A percentile compares a stretch with the other conserved stretches of the same genome.
phyloP scores from a whole-genome alignment of 176 grass and related monocot species.

The Cocos nucifera region DNA sequence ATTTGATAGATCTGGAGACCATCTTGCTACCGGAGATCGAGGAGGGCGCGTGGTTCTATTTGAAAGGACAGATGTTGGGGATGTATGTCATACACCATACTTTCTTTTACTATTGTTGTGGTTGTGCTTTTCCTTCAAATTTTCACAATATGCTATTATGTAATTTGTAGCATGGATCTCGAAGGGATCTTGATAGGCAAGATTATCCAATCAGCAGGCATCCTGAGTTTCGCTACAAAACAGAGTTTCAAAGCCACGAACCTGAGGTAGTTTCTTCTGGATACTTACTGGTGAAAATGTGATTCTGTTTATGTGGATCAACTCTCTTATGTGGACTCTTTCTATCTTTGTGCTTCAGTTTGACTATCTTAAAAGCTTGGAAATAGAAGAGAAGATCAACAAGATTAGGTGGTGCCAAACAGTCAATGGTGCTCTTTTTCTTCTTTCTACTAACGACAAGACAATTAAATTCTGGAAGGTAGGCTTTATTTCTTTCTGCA shows the following conservation, averaged over 20 bases:
- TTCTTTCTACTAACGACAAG: too few relatives aligned
- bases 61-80: slow-evolving; percentile 17
- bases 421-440: too few relatives aligned
- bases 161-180: neutral
- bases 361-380: too few relatives aligned
- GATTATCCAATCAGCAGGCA: slow-evolving; percentile 12
- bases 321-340: too few relatives aligned
- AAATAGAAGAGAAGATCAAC: too few relatives aligned
- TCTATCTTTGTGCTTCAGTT: too few relatives aligned
- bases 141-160: neutral
- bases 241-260: slow-evolving; percentile 21
- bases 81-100: slow-evolving; percentile 1
- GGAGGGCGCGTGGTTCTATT: slow-evolving; percentile 20
- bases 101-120: neutral
- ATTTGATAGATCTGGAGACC: slow-evolving; percentile 19
- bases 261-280: slow-evolving; percentile 9
- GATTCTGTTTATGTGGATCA: too few relatives aligned
- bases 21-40: slow-evolving; percentile 22
- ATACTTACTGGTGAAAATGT: too few relatives aligned
- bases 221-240: slow-evolving; percentile 13
- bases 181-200: slow-evolving; percentile 4
- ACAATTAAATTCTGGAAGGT: too few relatives aligned
- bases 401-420: too few relatives aligned
- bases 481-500: too few relatives aligned
- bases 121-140: neutral